These are phyloP conservation scores for Warburgia ugandensis DNA, from an alignment of 164 flowering plant species.

Conservation along the genomic window DNA sequence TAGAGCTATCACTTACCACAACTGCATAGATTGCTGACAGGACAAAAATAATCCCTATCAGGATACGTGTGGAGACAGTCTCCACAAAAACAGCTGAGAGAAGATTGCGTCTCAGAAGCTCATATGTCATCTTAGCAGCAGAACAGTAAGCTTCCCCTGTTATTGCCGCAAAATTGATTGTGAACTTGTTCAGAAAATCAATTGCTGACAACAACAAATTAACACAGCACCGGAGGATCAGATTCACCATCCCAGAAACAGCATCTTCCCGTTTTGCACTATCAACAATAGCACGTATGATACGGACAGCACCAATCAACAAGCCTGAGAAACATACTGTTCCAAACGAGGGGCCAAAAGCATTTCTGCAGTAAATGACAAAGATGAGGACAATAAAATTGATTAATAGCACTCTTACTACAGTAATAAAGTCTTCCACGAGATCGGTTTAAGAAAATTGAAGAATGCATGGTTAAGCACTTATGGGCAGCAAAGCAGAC, in stretches of 20 bases:
- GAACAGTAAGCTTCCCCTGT: conserved; percentile 55
- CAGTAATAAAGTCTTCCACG: too few species aligned
- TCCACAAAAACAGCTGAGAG: conserved; percentile 64
- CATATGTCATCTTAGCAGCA: conserved; percentile 57
- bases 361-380: conserved; percentile 33
- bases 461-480: too few species aligned
- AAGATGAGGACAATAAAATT: background rate
- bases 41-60: conserved; percentile 45
- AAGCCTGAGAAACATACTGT: conserved; percentile 56
- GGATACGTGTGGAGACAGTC: conserved; percentile 48
- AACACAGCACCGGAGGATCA: conserved; percentile 39
- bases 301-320: conserved; percentile 38
- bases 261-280: conserved; percentile 36
- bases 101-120: conserved; percentile 53
- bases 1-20: conserved; percentile 25
- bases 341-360: conserved; percentile 58
- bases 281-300: conserved; percentile 48
- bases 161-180: conserved; percentile 58
- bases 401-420: background rate
- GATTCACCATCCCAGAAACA: conserved; percentile 32
- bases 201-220: conserved; percentile 35
- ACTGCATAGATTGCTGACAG: conserved; percentile 51
- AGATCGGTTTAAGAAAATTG: too few species aligned
- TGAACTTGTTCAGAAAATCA: conserved; percentile 60
- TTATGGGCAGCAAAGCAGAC: too few species aligned